phyloP scores from a whole-genome alignment of 2,329 filamentous ascomycete species.

The Tothia fuscella region DNA sequence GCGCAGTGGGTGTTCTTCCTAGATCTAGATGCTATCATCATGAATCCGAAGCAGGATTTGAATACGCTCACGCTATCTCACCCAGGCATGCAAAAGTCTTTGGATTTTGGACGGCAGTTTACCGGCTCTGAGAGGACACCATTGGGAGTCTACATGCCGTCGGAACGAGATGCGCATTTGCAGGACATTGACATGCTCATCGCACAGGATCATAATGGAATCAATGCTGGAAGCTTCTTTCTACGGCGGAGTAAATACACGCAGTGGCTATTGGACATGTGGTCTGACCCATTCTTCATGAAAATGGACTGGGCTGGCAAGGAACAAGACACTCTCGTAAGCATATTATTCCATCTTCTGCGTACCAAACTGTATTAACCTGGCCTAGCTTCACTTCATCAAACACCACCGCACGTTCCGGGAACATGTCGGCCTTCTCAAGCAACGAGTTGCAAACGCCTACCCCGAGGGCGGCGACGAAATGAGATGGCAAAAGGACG shows the following conservation, averaged over 20 bases:
- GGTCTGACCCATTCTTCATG: slow-evolving; percentile 27
- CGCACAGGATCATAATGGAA: slow-evolving; percentile 28
- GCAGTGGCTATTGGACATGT: slow-evolving; percentile 26
- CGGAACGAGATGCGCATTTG: slow-evolving; percentile 13
- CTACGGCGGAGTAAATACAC: slow-evolving; percentile 27
- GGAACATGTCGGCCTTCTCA: slow-evolving; percentile 26
- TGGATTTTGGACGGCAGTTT: slow-evolving; percentile 19
- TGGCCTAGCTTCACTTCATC: slow-evolving; percentile 17
- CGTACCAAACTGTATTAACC: background rate
- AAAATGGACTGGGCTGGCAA: slow-evolving; percentile 21
- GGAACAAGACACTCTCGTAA: slow-evolving; percentile 25
- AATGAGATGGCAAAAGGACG: slow-evolving; percentile 28
- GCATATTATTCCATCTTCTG: background rate
- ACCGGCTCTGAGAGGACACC: slow-evolving; percentile 20
- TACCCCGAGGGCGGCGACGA: slow-evolving; percentile 24
- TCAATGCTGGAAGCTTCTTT: slow-evolving; percentile 30
- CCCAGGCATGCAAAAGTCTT: slow-evolving; percentile 16
- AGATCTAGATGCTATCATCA: slow-evolving; percentile 30
- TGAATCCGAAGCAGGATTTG: slow-evolving; percentile 24
- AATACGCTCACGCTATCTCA: slow-evolving; percentile 23
- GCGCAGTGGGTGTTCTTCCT: slow-evolving; percentile 31
- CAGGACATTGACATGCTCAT: slow-evolving; percentile 28
- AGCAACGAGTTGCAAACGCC: slow-evolving; percentile 26
- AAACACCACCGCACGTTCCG: slow-evolving; percentile 26
- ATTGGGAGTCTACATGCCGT: slow-evolving; percentile 16